Evolutionary conservation across 805 yeast species (phyloP).

Genomic region (Naumovozyma castellii): DNA sequence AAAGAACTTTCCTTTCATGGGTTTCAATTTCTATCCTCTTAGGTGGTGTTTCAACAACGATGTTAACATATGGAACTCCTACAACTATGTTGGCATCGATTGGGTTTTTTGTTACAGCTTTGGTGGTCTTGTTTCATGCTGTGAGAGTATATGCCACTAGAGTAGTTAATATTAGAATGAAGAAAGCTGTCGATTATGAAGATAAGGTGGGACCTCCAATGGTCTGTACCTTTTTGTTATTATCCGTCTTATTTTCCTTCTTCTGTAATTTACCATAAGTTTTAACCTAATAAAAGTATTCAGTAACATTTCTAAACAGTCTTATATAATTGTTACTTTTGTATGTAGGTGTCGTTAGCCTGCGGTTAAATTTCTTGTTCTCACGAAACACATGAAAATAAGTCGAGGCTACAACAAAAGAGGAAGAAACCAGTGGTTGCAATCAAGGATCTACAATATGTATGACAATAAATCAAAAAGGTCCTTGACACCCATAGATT

Average conservation of each 20-base stretch:
- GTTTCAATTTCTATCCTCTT: constrained; percentile 79
- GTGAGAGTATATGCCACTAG: constrained; percentile 70
- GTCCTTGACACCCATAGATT: constrained; percentile 14
- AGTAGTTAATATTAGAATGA: constrained; percentile 70
- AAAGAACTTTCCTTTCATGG: constrained; percentile 92
- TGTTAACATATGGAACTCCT: constrained; percentile 73
- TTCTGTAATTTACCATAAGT: constrained; percentile 30
- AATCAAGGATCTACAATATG: background rate
- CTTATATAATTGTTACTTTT: too few species aligned
- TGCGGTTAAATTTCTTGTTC: background rate
- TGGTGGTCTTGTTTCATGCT: constrained; percentile 64
- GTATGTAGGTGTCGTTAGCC: too few species aligned
- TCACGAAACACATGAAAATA: too few species aligned
- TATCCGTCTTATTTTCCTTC: constrained; percentile 57
- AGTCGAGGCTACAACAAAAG: background rate
- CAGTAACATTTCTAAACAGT: too few species aligned
- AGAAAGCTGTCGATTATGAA: constrained; percentile 75
- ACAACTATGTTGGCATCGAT: constrained; percentile 72
- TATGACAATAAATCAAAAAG: background rate
- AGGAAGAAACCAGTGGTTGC: background rate
- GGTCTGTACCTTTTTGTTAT: constrained; percentile 64
- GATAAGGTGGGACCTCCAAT: constrained; percentile 81
- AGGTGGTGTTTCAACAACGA: constrained; percentile 80
- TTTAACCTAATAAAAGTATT: too few species aligned
- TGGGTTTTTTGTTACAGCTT: constrained; percentile 77